Evolutionary conservation across 78 protist genomes (phyloP).

Genomic region (Planoprotostelium fungivorum): DNA sequence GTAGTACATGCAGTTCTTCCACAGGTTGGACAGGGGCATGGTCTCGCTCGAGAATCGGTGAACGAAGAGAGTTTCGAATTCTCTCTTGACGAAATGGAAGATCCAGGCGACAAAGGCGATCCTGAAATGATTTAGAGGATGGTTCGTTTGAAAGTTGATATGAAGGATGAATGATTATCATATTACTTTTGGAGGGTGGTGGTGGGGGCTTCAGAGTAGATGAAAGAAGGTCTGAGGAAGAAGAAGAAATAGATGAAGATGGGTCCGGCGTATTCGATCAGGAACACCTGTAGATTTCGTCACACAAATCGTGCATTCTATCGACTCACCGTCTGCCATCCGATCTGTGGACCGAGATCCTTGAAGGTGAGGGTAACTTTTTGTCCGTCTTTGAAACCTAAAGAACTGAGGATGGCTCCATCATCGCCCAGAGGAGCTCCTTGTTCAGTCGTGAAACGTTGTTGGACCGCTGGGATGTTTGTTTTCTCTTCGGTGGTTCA

Average conservation of each 20-base stretch:
- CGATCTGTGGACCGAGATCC: constrained; percentile 83
- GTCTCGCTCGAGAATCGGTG: constrained; percentile 76
- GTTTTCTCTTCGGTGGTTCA: not conserved
- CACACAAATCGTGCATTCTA: not conserved
- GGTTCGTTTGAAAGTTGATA: not conserved
- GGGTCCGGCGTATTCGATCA: constrained; percentile 80
- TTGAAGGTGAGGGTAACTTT: constrained; percentile 32
- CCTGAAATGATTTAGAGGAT: not conserved
- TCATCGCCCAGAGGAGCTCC: not conserved
- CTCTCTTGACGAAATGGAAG: constrained; percentile 72
- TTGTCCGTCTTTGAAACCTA: not conserved
- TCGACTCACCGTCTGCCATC: constrained; percentile 34
- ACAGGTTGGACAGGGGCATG: constrained; percentile 76
- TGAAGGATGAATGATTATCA: not conserved
- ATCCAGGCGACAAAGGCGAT: constrained; percentile 53
- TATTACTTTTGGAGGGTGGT: constrained; percentile 30
- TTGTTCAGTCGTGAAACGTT: not conserved
- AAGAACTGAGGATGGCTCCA: not conserved
- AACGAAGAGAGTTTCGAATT: constrained; percentile 78
- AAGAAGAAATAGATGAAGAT: constrained; percentile 51
- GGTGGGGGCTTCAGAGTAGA: constrained; percentile 6
- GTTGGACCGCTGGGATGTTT: not conserved
- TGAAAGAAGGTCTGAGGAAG: not conserved
- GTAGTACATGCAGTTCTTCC: constrained; percentile 78
- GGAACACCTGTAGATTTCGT: constrained; percentile 20